Evolutionary conservation across 1,139 yeast genomes (phyloP), one percentile per base, ranked within the genome.

Genomic region (Lodderomyces elongisporus): DNA sequence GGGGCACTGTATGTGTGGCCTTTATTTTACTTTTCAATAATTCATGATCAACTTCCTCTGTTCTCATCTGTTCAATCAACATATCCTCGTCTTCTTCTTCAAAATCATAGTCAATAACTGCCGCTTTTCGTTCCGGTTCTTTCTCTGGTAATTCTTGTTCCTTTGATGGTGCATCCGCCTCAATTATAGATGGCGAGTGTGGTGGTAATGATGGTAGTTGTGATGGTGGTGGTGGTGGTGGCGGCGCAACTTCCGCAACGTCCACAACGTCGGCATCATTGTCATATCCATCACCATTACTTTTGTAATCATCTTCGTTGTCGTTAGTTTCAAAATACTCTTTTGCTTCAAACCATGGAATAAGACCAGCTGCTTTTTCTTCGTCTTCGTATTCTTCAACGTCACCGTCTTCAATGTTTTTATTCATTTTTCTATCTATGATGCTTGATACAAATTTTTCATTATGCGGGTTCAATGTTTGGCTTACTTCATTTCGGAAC

Each of bases 31-130:
- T 54, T 24, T 75, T 76, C 47, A 91, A 84, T 13, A 72, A 58
- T 35, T 75, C 79, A 51, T 84, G 85, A 35, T 85, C 95, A 23
- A 63, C 66, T 34, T 78, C 83, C 52, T 91, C 98, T 30, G 71
- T 70, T 28, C 66, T 66, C 39, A 89, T 56, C 44, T 79, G 83
- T 27, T 75, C 69, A 3, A 71, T 66, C 2, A 87, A 56, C 12
- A 75, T 71, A 20, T 76, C 78, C 37, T 85, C 95, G 38, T 89
- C 96, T 21, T 78, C 80, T 37, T 84, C 88, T 17, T 79, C 83
- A 52, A 77, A 85, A 39, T 75, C 83, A 45, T 79, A 81, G 38
- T 79, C 83, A 5, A 72, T 44, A 3, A 53, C 43, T 10, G 48
- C 52, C 5, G 56, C 53, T 35, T 44, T 46, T 31, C 54, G 42